These are phyloP conservation scores for Vicia villosa DNA, from an alignment of 306 rosid species.

Conservation along the genomic window DNA sequence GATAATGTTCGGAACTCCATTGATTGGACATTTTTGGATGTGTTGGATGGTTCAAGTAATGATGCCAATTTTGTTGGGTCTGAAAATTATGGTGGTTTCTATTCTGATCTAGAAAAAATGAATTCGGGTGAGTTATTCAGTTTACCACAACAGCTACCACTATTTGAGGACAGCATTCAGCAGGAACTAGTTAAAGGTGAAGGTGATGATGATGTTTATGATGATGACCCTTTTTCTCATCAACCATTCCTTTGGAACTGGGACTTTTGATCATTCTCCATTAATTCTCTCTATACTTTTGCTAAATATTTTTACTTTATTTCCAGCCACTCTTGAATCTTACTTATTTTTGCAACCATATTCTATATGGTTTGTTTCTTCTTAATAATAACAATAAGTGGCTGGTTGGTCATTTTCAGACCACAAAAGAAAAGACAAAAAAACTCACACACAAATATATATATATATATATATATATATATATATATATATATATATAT, in stretches of 20 bases:
- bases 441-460: no score
- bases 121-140: conserved; percentile 43
- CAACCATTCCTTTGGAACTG: conserved; percentile 57
- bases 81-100: conserved; percentile 21
- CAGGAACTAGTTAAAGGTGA: not conserved
- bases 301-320: not conserved
- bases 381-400: not conserved
- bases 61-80: not conserved
- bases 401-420: not conserved
- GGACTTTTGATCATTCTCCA: conserved; percentile 44
- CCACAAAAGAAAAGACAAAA: no score
- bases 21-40: conserved; percentile 62
- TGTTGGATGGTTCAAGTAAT: conserved; percentile 33
- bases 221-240: conserved; percentile 40
- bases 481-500: no score
- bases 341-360: conserved; percentile 13
- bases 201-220: conserved; percentile 5
- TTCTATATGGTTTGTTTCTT: not conserved
- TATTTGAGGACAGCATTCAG: conserved; percentile 22
- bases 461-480: no score
- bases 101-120: conserved; percentile 40
- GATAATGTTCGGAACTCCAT: not conserved
- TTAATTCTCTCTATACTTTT: not conserved
- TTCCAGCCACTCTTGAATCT: not conserved
- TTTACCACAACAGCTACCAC: conserved; percentile 17